Evolutionary conservation across 768 basidiomycete genomes (phyloP), one percentile per base, ranked within the genome.

Genomic region (Rhodotorula paludigena): DNA sequence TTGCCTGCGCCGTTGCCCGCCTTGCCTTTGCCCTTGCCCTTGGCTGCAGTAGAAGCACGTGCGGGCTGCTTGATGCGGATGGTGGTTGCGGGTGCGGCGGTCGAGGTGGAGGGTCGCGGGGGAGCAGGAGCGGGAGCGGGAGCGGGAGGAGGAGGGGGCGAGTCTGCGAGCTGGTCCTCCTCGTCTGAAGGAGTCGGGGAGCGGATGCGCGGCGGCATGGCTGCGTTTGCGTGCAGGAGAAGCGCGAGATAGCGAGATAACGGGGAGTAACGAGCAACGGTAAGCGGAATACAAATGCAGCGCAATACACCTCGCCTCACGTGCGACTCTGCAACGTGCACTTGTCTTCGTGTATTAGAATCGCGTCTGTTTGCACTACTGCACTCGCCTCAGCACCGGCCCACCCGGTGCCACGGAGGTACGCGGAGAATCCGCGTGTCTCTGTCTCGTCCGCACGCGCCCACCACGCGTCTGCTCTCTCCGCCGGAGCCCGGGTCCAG

Each of bases 131-230:
- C 30, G 45, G 57, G 41, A 14, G 16, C 48, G 0, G 60, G 56
- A n/a, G 42, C 44, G n/a, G 49, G 61, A 30, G 42, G 42, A 2
- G 52, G 49, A 10, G 36, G 20, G n/a, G 23, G 25, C 36, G 25
- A 8, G 25, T 38, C 41, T 21, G 36, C 41, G 25, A 56, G 39
- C 41, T 60, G 68, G 30, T 64, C 57, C 41, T 63, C 62, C 20
- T 63, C 52, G 16, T 58, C 57, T 38, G 57, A 60, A 0, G 68
- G 68, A 1, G 67, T 63, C 6, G 61, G 61, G 0, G 63, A 60
- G 6, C 62, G 52, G 30, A 69, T 69, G 18, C 59, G 36, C 0
- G 68, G 68, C 10, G 68, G 63, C 68, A 69, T 69, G 0, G 4
- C 8, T 7, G 45, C 8, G 30, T 16, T 15, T 51, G 35, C 12